Evolutionary conservation across 768 basidiomycete genomes (phyloP), one percentile per base, ranked within the genome.

Genomic region (Mycena capillaripes): DNA sequence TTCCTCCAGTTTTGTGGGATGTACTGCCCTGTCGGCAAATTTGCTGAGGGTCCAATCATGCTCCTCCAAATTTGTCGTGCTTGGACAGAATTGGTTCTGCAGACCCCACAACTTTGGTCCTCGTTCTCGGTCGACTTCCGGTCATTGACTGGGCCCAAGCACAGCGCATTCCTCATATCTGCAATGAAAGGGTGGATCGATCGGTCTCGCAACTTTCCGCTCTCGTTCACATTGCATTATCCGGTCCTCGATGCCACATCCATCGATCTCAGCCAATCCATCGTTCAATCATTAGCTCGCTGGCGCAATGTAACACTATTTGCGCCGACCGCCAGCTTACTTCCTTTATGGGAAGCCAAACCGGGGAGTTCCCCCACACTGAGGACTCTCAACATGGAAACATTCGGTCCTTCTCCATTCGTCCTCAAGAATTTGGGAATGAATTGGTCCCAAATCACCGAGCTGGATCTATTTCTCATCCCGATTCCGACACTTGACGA

Each of bases 31-130:
- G 76, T 87, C 38, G 75, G 73, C 63, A 38, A 55, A 21, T 57
- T 76, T 57, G 72, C 77, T 34, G 81, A 82, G 57, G 82, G 82
- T 0, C 87, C 88, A 21, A 70, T 86, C 36, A 55, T 85, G 9
- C 71, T 89, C 25, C 79, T 83, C 23, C 77, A 77, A 44, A 84
- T 89, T 17, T 87, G 85, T 70, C 78, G 77, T 3, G 69, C 79
- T 3, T 89, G 89, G 89, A 83, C 83, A 70, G 65, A 77, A 5
- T 65, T 89, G 17, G 84, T 79, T 29, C 57, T 80, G 19, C 76
- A 78, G 9, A 85, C 84, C 0, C 86, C 89, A 11, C 81, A 80
- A 62, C 77, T 90, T 29, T 90, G 89, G 89, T 83, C 85, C 17
- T 82, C 84, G 1, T 85, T 90, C 65, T 77, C 81, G 64, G 72